A percentile compares a stretch with the other conserved stretches of the same genome.
Conservation (phyloP, 2,329 filamentous ascomycete genomes). For the Macroventuria anomochaeta region DNA sequence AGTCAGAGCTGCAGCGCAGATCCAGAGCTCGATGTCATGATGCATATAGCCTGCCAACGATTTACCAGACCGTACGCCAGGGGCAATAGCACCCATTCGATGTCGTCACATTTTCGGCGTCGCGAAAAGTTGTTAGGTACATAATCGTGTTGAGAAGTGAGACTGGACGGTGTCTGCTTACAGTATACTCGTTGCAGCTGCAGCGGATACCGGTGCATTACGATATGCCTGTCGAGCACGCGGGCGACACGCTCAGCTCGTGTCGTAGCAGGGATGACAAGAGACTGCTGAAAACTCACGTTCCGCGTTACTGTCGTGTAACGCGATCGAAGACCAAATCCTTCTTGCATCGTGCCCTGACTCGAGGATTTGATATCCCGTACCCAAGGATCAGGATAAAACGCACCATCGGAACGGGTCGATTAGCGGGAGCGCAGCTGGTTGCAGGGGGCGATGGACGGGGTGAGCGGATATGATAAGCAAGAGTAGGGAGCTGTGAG, state of each 20-base stretch:
- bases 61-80: not conserved
- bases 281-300: not conserved
- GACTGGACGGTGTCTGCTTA: not conserved
- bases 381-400: constrained; percentile 11
- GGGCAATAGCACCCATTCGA: not conserved
- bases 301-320: constrained; percentile 11
- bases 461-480: not conserved
- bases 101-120: not conserved
- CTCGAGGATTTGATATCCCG: constrained; percentile 12
- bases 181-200: not conserved
- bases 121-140: not conserved
- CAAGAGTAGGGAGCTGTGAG: not conserved
- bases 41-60: not conserved
- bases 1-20: not conserved
- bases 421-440: constrained; percentile 1
- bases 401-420: constrained; percentile 11
- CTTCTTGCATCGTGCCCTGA: constrained; percentile 9
- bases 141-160: not conserved
- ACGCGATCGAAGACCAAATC: constrained; percentile 7
- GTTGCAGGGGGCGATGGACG: not conserved
- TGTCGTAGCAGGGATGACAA: not conserved
- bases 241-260: constrained; percentile 7
- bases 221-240: not conserved
- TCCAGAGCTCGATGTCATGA: not conserved
- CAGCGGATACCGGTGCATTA: not conserved